A percentile compares a stretch with the other conserved stretches of the same genome.
Conservation (phyloP, 148 eudicot species). For the Camellia japonica region DNA sequence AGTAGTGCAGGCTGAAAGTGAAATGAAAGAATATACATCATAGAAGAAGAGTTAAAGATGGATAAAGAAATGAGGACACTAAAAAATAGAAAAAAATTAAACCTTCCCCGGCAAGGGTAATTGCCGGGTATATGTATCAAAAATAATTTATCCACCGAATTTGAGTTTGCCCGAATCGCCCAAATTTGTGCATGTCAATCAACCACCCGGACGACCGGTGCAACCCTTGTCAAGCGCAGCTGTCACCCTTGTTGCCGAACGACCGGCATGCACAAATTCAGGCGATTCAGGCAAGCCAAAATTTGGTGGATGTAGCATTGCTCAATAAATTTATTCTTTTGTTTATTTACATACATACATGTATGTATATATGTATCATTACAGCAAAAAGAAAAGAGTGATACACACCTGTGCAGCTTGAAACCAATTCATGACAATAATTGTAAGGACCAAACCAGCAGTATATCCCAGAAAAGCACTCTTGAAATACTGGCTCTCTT, state of each 20-base stretch:
- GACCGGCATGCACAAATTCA: too few relatives aligned
- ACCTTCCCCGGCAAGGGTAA: not conserved
- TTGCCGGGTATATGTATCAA: not conserved
- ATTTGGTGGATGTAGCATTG: too few relatives aligned
- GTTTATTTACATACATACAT: not conserved
- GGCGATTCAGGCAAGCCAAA: too few relatives aligned
- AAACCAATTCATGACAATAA: slow-evolving; percentile 98
- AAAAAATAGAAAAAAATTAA: not conserved
- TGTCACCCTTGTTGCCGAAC: too few relatives aligned
- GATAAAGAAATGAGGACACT: not conserved
- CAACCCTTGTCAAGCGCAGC: too few relatives aligned
- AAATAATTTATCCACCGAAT: too few relatives aligned
- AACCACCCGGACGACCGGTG: too few relatives aligned
- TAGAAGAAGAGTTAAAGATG: not conserved
- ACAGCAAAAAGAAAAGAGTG: not conserved
- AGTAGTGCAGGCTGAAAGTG: slow-evolving; percentile 87
- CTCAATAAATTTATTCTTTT: not conserved
- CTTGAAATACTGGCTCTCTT: slow-evolving; percentile 73
- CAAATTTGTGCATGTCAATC: too few relatives aligned
- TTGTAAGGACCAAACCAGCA: slow-evolving; percentile 73
- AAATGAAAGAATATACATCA: slow-evolving; percentile 5
- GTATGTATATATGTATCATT: not conserved
- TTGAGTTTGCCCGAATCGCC: too few relatives aligned
- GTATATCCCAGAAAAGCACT: slow-evolving; percentile 87
- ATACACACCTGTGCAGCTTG: slow-evolving; percentile 93